These are phyloP conservation scores for Daldinia bambusicola DNA, from an alignment of 495 filamentous ascomycete genomes.

Conservation along the genomic window DNA sequence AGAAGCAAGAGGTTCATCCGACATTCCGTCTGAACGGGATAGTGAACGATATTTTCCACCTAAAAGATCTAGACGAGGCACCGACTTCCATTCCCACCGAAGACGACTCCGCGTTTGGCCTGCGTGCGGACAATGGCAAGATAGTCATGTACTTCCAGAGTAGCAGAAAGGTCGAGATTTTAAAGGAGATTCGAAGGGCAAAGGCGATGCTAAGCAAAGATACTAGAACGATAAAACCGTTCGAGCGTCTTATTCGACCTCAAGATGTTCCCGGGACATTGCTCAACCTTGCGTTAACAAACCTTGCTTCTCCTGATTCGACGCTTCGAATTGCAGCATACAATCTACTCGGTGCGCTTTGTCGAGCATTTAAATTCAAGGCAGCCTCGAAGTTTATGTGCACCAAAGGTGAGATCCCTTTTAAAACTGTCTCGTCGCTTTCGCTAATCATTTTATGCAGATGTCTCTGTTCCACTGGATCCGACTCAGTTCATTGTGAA, in stretches of 20 bases:
- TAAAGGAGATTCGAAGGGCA: slow-evolving; percentile 67
- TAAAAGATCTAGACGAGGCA: slow-evolving; percentile 71
- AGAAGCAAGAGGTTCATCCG: slow-evolving; percentile 71
- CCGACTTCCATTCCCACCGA: slow-evolving; percentile 69
- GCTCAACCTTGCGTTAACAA: slow-evolving; percentile 71
- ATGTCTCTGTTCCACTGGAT: slow-evolving; percentile 67
- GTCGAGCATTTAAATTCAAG: slow-evolving; percentile 71
- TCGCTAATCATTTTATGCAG: slow-evolving; percentile 43
- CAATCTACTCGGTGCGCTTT: slow-evolving; percentile 69
- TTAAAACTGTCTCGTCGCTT: background rate
- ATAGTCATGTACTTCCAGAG: slow-evolving; percentile 74
- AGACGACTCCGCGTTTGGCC: slow-evolving; percentile 73
- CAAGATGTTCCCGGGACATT: slow-evolving; percentile 75
- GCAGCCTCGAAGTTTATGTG: slow-evolving; percentile 67
- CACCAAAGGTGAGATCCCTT: slow-evolving; percentile 59
- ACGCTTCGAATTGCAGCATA: slow-evolving; percentile 68
- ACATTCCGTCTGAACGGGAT: slow-evolving; percentile 66
- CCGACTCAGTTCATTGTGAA: slow-evolving; percentile 70
- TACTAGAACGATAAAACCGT: slow-evolving; percentile 63
- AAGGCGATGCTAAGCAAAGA: slow-evolving; percentile 71
- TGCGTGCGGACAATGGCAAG: slow-evolving; percentile 72
- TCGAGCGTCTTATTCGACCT: slow-evolving; percentile 69
- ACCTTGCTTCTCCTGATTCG: slow-evolving; percentile 67
- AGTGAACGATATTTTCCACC: slow-evolving; percentile 73
- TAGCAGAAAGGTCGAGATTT: slow-evolving; percentile 66